Evolutionary conservation across 2,329 filamentous ascomycete species (phyloP).

Genomic region (Diaporthe vexans): DNA sequence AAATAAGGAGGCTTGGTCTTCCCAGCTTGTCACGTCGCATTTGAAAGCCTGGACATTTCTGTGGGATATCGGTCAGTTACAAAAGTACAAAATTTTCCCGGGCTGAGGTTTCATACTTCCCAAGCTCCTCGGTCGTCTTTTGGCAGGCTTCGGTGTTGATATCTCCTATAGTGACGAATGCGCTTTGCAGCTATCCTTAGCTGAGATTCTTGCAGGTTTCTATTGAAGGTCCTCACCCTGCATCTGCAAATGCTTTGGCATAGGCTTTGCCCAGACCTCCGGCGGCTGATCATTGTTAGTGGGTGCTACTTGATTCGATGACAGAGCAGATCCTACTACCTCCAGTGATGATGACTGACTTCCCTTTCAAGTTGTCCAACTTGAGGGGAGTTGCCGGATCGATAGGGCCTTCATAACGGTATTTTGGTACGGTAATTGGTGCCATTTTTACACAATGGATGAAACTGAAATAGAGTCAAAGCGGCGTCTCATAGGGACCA

Average conservation of each 20-base stretch:
- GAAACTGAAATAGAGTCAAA: too few species aligned
- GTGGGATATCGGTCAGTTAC: background rate
- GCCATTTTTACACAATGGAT: background rate
- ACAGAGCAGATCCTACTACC: background rate
- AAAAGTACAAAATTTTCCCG: accelerated
- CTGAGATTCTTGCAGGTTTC: background rate
- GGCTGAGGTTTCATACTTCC: background rate
- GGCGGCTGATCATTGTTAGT: background rate
- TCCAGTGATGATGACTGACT: background rate
- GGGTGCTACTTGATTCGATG: accelerated
- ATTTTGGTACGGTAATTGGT: background rate
- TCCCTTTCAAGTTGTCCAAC: background rate
- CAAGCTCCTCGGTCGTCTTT: background rate
- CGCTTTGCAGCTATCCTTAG: background rate
- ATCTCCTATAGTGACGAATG: background rate
- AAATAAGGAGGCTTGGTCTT: background rate
- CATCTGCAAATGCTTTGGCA: background rate
- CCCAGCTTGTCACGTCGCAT: background rate
- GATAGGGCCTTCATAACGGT: background rate
- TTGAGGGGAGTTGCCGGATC: background rate
- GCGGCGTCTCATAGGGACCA: too few species aligned
- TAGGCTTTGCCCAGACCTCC: background rate
- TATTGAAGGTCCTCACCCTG: background rate
- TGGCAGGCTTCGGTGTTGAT: background rate
- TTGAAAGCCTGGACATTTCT: background rate